Conservation (phyloP, 1,284 basidiomycete species). For the Fomitopsis palustris region DNA sequence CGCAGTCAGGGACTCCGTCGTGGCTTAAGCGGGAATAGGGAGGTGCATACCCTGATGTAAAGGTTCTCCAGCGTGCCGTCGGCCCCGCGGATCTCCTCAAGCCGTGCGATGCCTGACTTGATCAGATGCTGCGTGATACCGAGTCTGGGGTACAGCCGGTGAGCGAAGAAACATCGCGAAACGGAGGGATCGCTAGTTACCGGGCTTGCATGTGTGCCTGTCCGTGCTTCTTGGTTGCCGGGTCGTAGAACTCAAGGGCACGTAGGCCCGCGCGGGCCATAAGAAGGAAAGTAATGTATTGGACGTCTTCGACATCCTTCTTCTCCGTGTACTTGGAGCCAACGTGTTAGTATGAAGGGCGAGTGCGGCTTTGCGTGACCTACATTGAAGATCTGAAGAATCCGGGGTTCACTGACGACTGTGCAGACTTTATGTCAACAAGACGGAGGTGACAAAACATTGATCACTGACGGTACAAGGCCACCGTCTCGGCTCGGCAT, state of each 20-base stretch:
- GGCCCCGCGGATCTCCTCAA: slow-evolving; percentile 62
- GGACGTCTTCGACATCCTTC: slow-evolving; percentile 71
- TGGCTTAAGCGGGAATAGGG: not conserved
- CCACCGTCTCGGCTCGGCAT: slow-evolving; percentile 82
- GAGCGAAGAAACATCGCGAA: not conserved
- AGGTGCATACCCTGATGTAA: slow-evolving; percentile 56
- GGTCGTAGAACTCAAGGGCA: slow-evolving; percentile 82
- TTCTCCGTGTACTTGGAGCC: slow-evolving; percentile 54
- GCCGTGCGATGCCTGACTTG: slow-evolving; percentile 60
- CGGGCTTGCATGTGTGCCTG: slow-evolving; percentile 92
- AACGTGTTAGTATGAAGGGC: not conserved
- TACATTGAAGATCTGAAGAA: slow-evolving; percentile 75
- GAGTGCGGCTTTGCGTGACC: slow-evolving; percentile 16
- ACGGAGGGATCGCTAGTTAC: slow-evolving; percentile 31
- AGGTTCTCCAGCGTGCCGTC: slow-evolving; percentile 62
- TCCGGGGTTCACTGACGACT: slow-evolving; percentile 71
- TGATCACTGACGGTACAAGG: slow-evolving; percentile 59
- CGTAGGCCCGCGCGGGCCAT: slow-evolving; percentile 83
- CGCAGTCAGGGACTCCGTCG: not conserved
- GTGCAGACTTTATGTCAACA: not conserved
- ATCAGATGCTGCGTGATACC: slow-evolving; percentile 81
- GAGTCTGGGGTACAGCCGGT: slow-evolving; percentile 40
- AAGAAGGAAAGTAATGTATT: slow-evolving; percentile 76
- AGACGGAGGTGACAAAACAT: not conserved
- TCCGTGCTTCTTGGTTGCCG: slow-evolving; percentile 75